These are phyloP conservation scores for Nepenthes alata DNA, from an alignment of 179 eudicot species.

Conservation along the genomic window DNA sequence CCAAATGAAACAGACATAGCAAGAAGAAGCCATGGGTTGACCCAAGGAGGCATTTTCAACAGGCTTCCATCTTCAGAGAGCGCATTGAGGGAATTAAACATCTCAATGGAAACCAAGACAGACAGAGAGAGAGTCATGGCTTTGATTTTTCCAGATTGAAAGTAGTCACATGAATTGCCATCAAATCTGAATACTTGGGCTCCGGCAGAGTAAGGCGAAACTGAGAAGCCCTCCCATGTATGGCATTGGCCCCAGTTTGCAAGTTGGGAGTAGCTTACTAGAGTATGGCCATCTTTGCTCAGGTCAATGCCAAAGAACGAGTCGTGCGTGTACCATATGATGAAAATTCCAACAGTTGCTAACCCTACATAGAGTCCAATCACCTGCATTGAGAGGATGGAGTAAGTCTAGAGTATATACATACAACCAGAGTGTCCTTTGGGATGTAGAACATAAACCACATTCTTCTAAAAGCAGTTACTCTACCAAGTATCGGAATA, in stretches of 20 bases:
- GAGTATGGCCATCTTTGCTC: slow-evolving; percentile 74
- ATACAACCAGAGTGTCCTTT: neutral
- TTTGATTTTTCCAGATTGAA: slow-evolving; percentile 67
- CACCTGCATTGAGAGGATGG: slow-evolving; percentile 34
- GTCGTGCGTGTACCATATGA: slow-evolving; percentile 76
- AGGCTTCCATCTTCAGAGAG: slow-evolving; percentile 89
- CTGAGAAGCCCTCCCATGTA: slow-evolving; percentile 63
- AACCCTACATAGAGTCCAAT: slow-evolving; percentile 82
- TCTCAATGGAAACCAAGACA: slow-evolving; percentile 90
- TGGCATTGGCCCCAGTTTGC: slow-evolving; percentile 80
- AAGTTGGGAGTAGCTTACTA: slow-evolving; percentile 77
- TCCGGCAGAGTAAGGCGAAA: slow-evolving; percentile 70
- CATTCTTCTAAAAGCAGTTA: neutral
- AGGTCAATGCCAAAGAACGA: slow-evolving; percentile 86
- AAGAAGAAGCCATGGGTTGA: slow-evolving; percentile 74
- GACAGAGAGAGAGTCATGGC: slow-evolving; percentile 97
- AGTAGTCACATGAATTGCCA: slow-evolving; percentile 72
- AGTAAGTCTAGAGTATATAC: neutral
- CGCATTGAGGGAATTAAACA: slow-evolving; percentile 92
- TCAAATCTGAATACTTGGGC: slow-evolving; percentile 42
- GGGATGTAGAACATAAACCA: neutral
- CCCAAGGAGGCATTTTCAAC: slow-evolving; percentile 96
- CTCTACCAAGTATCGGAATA: slow-evolving; percentile 81
- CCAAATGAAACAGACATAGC: slow-evolving; percentile 82
- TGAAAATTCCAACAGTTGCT: slow-evolving; percentile 81